Base-by-base conservation (phyloP, 495 filamentous ascomycete genomes). In the Tuber melanosporum region DNA sequence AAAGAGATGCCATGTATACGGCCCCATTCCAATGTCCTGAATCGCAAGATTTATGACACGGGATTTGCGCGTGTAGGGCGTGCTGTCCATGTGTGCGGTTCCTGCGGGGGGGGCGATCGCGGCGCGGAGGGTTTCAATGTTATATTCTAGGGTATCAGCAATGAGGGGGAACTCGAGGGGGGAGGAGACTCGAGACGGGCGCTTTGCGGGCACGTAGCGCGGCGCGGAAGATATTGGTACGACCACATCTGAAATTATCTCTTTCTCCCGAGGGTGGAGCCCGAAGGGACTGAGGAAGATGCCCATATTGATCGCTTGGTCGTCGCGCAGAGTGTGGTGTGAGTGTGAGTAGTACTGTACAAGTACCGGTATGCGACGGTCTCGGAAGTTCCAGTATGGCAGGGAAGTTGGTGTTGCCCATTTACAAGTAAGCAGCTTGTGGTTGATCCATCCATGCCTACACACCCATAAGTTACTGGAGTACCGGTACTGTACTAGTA, bases 1-100 rank as follows among this genome's bases (percentile, higher is more conserved):
- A 84, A 94, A 94, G 7, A 96, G 86, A 80, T 91, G 87, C 91
- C 91, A 94, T 85, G 95, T 92, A 81, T 96, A 96, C 76, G 87
- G 87, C 75, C 93, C 93, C 90, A 95, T 96, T 10, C 93, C 93
- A 79, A 96, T 95, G 83, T 95, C 92, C 57, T 66, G 57, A 32
- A 66, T 66, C 12, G 57, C 57, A 66, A 36, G 57, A 26, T 66
- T 66, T 66, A 66, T 17, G 26, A 66, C 57, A 32, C 57, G 57
- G 57, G 57, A 66, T 36, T 66, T 66, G 57, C 57, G 57, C 12
- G 26, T 32, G 57, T 66, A 66, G 26, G 26, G 26, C 5, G 57
- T 66, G 26, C 6, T 62, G 12, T 66, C 26, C 6, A 36, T n/a
- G 32, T 19, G 12, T 66, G 57, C 14, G 26, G 57, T 66, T 66